Base-by-base conservation (phyloP, 257 asterid genomes). In the Paulownia fortunei region DNA sequence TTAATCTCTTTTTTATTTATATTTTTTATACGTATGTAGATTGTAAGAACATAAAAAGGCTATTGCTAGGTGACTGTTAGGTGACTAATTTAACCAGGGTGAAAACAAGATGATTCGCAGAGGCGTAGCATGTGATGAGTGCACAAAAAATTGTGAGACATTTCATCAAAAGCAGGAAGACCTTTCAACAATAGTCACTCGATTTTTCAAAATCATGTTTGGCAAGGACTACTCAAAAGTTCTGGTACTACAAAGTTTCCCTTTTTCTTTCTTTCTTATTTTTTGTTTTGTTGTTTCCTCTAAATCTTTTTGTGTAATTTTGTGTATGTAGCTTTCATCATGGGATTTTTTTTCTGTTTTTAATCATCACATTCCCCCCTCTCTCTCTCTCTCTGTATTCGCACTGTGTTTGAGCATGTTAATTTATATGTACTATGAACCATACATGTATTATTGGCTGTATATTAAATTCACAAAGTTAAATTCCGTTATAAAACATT, bases 131-230 rank as follows among this genome's bases (percentile, higher is more conserved):
- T 37, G 69, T 52, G 69, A 73, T 3, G 71, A 36, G 27, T 16
- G 80, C 69, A n/a, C 18, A 26, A 42, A 3, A 24, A 34, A n/a
- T 18, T 39, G 71, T 36, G 59, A 78, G 81, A 34, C 36, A 19
- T 6, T 26, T 30, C 83, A 54, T 68, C 37, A 12, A 36, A 77
- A 76, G 56, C 76, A 2, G 36, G 47, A 26, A 54, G 67, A 49
- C n/a, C 8, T 62, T 34, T 13, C 79, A 6, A 18, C 15, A 16
- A 27, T 0, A 3, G 30, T 61, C 49, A 10, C 49, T 44, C 82
- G 87, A 47, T 86, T 83, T 69, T 71, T 78, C 64, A 81, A 81
- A 62, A 0, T 78, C 79, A 34, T 78, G 82, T 8, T 65, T 30
- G 81, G 73, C 72, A 23, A 46, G 10, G 56, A 75, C 52, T n/a